phyloP scores from a whole-genome alignment of 202 grass and related monocot genomes.

The Musa balbisiana region DNA sequence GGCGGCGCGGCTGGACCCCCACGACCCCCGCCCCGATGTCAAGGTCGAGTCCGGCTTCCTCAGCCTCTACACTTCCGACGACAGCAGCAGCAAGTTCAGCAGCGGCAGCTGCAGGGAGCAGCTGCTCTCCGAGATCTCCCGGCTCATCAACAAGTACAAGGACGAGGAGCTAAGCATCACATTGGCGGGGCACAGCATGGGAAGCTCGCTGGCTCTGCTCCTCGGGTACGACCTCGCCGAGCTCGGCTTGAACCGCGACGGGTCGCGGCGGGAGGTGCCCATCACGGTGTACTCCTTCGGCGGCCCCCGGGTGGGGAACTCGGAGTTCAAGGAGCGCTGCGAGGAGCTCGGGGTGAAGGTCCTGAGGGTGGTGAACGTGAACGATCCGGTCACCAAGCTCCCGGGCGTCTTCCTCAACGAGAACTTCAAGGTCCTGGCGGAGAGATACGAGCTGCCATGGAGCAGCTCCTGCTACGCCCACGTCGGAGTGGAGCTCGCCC shows the following conservation, averaged over 20 bases:
- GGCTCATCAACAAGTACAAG: background rate
- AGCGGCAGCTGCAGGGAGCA: constrained; percentile 10
- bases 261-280: background rate
- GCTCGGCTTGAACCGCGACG: constrained; percentile 7
- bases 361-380: constrained; percentile 13
- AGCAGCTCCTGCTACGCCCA: constrained; percentile 1
- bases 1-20: constrained; percentile 2
- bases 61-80: constrained; percentile 13
- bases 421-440: background rate
- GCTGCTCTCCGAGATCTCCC: constrained; percentile 7
- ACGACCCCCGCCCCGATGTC: background rate
- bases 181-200: constrained; percentile 20
- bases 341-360: constrained; percentile 15
- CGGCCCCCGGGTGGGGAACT: constrained; percentile 11
- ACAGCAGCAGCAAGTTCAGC: background rate
- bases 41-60: constrained; percentile 17
- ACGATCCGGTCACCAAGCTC: constrained; percentile 20
- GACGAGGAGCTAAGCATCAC: constrained; percentile 14
- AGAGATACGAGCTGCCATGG: background rate
- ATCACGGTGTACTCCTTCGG: constrained; percentile 15
- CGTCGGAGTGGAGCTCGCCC: constrained; percentile 1
- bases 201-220: constrained; percentile 6
- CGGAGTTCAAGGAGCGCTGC: background rate
- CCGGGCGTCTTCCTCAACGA: constrained; percentile 15
- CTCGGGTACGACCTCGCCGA: constrained; percentile 9